Percentiles rank a stretch among this genome's conserved stretches.
phyloP scores from a whole-genome alignment of 306 rosid genomes.

The Citrullus colocynthis region DNA sequence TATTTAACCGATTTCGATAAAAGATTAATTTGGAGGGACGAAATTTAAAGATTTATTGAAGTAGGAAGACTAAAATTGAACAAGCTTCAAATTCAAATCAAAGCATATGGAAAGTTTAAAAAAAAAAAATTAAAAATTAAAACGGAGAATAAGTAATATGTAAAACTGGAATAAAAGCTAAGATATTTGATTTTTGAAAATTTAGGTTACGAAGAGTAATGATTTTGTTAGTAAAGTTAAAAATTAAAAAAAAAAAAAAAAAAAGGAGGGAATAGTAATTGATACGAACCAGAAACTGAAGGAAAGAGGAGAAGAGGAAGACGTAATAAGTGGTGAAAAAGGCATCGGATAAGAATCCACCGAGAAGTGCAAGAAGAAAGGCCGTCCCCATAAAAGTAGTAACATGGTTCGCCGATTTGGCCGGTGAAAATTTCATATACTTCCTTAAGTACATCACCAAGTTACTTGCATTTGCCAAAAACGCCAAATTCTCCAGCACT shows the following conservation, averaged over 20 bases:
- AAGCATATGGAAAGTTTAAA: too few relatives aligned
- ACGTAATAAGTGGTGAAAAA: conserved; percentile 49
- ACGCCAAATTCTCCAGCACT: conserved; percentile 72
- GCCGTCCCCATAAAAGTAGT: conserved; percentile 84
- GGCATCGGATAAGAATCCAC: conserved; percentile 76
- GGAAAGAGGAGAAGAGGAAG: conserved; percentile 45
- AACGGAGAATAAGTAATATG: too few relatives aligned
- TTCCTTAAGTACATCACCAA: conserved; percentile 54
- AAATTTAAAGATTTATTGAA: too few relatives aligned
- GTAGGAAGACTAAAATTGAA: too few relatives aligned
- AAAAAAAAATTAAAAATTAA: too few relatives aligned
- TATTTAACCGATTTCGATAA: too few relatives aligned
- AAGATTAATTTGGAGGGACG: too few relatives aligned
- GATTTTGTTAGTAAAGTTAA: too few relatives aligned
- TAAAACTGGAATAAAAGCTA: too few relatives aligned
- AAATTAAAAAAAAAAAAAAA: neutral
- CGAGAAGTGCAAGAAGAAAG: conserved; percentile 74
- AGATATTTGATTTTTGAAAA: too few relatives aligned
- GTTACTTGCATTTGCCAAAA: conserved; percentile 72
- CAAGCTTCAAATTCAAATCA: too few relatives aligned
- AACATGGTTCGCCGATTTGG: conserved; percentile 50
- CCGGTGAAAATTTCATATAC: conserved; percentile 59
- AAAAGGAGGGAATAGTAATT: neutral
- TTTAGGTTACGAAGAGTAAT: too few relatives aligned
- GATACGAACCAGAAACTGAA: conserved; percentile 50